Evolutionary conservation across 129 eudicot genomes (phyloP), one percentile per base, ranked within the genome.

Genomic region (Lactuca sativa): DNA sequence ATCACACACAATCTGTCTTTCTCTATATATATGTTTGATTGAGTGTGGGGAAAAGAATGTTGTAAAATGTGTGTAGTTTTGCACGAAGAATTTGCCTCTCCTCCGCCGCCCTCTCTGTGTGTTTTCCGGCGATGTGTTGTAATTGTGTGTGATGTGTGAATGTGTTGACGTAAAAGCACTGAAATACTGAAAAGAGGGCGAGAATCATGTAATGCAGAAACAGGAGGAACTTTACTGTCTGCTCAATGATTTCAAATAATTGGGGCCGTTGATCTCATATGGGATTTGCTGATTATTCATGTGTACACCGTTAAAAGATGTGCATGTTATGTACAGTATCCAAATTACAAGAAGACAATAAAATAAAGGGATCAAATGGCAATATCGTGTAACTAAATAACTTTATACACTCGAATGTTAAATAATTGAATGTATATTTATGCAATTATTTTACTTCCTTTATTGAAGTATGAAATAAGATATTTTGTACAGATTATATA

Each of bases 151-250:
- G 51, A 7, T 41, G 36, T 43, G 73, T 72, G 57, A 72, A 31
- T 44, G 69, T 62, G 62, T 34, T 51, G 43, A 62, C 67, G 67
- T 62, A 62, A 69, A 56, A 69, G 74, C 31, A 34, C 40, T 69
- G 4, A 73, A 56, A 63, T 73, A 56, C 64, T 74, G 71, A 66
- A 56, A 74, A 36, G 18, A 7, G 41, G 72, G 30, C 37, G 66
- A 58, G 53, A 48, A 74, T 57, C 64, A 33, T 58, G 60, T 74
- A 72, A 72, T 9, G 72, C 51, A 44, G 33, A 36, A 74, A 56
- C 72, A 56, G 37, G 66, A 58, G 38, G 59, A 47, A 2, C 79
- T 74, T 74, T 74, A 74, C 4, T 74, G 79, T 74, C 79, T 74
- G 79, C 79, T 66, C 47, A 67, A 74, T 74, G 67, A 74, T 74